Conservation (phyloP, 2,329 filamentous ascomycete genomes). For the Aspergillus sp. region DNA sequence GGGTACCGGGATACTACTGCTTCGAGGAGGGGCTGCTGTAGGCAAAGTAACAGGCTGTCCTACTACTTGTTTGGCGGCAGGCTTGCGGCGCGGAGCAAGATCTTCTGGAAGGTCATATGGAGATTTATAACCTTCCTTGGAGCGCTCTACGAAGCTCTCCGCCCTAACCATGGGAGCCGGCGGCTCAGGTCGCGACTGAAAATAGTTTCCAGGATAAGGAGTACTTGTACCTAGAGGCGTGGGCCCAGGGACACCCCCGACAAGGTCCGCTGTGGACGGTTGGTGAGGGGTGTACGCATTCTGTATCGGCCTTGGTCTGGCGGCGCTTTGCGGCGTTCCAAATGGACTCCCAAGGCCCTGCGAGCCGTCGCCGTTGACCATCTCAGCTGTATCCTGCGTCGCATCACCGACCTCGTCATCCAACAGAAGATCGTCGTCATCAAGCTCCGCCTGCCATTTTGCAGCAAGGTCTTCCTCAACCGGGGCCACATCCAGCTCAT, state of each 20-base stretch:
- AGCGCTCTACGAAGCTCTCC: slow-evolving; percentile 85
- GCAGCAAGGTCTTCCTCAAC: slow-evolving; percentile 68
- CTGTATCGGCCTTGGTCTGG: slow-evolving; percentile 20
- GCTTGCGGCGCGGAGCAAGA: slow-evolving; percentile 64
- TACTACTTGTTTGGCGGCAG: slow-evolving; percentile 56
- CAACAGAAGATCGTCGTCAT: slow-evolving; percentile 79
- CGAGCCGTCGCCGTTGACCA: slow-evolving; percentile 22
- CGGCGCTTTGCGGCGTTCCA: slow-evolving; percentile 24
- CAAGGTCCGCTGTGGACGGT: slow-evolving; percentile 49
- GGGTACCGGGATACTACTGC: slow-evolving; percentile 56
- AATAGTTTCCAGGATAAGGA: slow-evolving; percentile 25
- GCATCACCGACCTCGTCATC: slow-evolving; percentile 52
- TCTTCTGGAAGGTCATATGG: slow-evolving; percentile 95
- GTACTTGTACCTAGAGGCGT: slow-evolving; percentile 14
- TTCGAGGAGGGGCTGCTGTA: slow-evolving; percentile 58
- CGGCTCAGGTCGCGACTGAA: slow-evolving; percentile 26
- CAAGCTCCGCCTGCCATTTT: slow-evolving; percentile 56
- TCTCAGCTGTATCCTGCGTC: slow-evolving; percentile 22
- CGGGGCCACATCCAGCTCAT: slow-evolving; percentile 49
- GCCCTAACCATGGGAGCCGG: slow-evolving; percentile 49
- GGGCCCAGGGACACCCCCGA: slow-evolving; percentile 34
- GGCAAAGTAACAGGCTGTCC: slow-evolving; percentile 46
- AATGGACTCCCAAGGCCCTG: slow-evolving; percentile 27
- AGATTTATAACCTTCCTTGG: slow-evolving; percentile 88
- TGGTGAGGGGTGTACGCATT: slow-evolving; percentile 54